phyloP scores from a whole-genome alignment of 2,329 filamentous ascomycete species.

The Aspergillus sojae region DNA sequence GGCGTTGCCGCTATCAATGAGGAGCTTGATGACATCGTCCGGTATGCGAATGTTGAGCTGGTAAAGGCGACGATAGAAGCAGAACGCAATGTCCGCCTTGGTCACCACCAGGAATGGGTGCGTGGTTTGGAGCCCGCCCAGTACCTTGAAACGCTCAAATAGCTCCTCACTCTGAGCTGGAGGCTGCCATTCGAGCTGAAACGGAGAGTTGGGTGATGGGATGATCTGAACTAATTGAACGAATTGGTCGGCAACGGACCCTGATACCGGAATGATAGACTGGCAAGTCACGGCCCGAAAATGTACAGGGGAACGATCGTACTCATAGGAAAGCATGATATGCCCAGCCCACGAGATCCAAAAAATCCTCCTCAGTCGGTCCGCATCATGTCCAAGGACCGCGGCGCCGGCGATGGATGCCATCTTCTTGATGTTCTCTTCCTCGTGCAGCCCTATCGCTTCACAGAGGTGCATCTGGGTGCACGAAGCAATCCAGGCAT shows the following conservation, averaged over 20 bases:
- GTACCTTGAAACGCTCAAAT: conserved; percentile 25
- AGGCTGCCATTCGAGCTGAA: conserved; percentile 20
- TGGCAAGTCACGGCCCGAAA: conserved; percentile 30
- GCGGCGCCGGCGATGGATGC: conserved; percentile 26
- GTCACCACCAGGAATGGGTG: conserved; percentile 34
- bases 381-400: conserved; percentile 30
- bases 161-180: conserved; percentile 24
- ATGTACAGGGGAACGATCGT: conserved; percentile 30
- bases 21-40: conserved; percentile 22
- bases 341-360: conserved; percentile 38
- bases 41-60: conserved; percentile 28
- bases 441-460: conserved; percentile 30
- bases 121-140: conserved; percentile 18
- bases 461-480: conserved; percentile 35
- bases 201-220: conserved; percentile 30
- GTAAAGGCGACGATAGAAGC: conserved; percentile 37
- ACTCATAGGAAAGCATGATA: conserved; percentile 36
- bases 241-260: conserved; percentile 32
- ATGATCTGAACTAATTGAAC: conserved; percentile 31
- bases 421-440: conserved; percentile 32
- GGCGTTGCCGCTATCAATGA: conserved; percentile 28
- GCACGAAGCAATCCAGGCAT: conserved; percentile 37
- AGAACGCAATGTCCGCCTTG: conserved; percentile 34
- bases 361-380: conserved; percentile 36
- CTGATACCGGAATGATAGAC: conserved; percentile 21